A percentile compares a stretch with the other conserved stretches of the same genome.
Conservation (phyloP, 371 early-diverging fungal species). For the Actinomortierella wolfii region DNA sequence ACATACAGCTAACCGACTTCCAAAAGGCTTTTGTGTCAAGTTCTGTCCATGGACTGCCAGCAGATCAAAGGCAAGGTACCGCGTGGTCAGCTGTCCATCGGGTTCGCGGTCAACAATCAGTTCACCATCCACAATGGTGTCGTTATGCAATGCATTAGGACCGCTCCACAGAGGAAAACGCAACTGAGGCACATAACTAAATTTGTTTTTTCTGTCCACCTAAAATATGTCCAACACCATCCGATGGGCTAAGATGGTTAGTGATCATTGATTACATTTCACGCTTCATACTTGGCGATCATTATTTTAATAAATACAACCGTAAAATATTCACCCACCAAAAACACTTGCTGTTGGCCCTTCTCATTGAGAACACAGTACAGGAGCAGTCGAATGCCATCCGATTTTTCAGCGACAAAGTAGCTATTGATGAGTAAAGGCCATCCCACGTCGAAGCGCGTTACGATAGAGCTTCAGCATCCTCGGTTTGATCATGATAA, state of each 20-base stretch:
- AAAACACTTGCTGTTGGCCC: slow-evolving; percentile 61
- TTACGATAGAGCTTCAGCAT: neutral
- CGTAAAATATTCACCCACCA: slow-evolving; percentile 55
- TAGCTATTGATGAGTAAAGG: slow-evolving; percentile 57
- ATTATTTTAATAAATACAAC: too few relatives aligned
- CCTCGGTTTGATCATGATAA: neutral
- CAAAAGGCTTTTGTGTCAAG: slow-evolving; percentile 60
- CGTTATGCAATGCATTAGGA: slow-evolving; percentile 58
- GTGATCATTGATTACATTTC: too few relatives aligned
- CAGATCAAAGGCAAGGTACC: slow-evolving; percentile 81
- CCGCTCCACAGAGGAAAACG: slow-evolving; percentile 71
- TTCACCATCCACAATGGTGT: slow-evolving; percentile 93
- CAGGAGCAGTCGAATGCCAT: slow-evolving; percentile 93
- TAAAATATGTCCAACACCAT: slow-evolving; percentile 22
- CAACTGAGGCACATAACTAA: slow-evolving; percentile 64
- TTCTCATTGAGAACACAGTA: slow-evolving; percentile 54
- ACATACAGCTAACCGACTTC: slow-evolving; percentile 76
- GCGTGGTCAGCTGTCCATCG: slow-evolving; percentile 59
- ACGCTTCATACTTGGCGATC: too few relatives aligned
- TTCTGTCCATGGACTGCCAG: slow-evolving; percentile 59
- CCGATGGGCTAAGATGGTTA: too few relatives aligned
- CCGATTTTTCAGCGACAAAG: slow-evolving; percentile 98
- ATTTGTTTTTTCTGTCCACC: slow-evolving; percentile 91
- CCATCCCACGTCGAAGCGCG: neutral
- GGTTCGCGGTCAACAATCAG: slow-evolving; percentile 76